A percentile compares a stretch with the other conserved stretches of the same genome.
phyloP scores from a whole-genome alignment of 1,139 yeast genomes.

The Torulaspora globosa region DNA sequence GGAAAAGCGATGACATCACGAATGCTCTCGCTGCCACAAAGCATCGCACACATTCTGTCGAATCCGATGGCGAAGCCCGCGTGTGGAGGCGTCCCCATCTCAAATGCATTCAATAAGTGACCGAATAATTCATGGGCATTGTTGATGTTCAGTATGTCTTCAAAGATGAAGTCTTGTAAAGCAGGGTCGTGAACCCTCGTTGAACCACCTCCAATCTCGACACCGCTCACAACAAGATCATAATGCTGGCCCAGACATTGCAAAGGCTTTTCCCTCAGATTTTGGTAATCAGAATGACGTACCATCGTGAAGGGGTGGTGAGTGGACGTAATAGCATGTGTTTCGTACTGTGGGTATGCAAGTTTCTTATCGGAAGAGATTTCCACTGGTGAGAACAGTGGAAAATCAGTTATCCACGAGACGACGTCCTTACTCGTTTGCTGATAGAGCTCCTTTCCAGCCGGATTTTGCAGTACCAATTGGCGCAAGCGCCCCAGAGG shows the following conservation, averaged over 20 bases:
- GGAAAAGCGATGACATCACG: conserved; percentile 97
- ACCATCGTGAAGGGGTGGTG: conserved; percentile 99
- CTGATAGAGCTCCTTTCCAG: conserved; percentile 26
- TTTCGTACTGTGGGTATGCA: conserved; percentile 61
- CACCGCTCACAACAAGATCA: conserved; percentile 90
- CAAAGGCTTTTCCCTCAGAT: conserved; percentile 53
- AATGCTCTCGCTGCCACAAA: conserved; percentile 67
- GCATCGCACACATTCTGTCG: conserved; percentile 89
- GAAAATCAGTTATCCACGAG: conserved; percentile 86
- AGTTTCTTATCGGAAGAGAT: conserved; percentile 26
- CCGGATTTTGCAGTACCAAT: conserved; percentile 53
- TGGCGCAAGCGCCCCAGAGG: conserved; percentile 88
- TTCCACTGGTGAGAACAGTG: conserved; percentile 77
- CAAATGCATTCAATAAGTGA: conserved; percentile 75
- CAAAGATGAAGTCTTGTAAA: conserved; percentile 67
- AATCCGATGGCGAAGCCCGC: conserved; percentile 96
- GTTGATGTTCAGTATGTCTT: conserved; percentile 50
- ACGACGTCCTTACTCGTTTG: conserved; percentile 46
- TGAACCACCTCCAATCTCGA: conserved; percentile 96
- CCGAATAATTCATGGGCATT: conserved; percentile 71
- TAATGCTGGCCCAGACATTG: conserved; percentile 86
- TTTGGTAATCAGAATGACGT: conserved; percentile 59
- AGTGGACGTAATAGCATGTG: conserved; percentile 54
- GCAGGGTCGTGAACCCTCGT: conserved; percentile 86
- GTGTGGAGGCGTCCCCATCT: conserved; percentile 96